A percentile compares a stretch with the other conserved stretches of the same genome.
Evolutionary conservation across 2,329 filamentous ascomycete species (phyloP).

Genomic region (Pyrenophora seminiperda): DNA sequence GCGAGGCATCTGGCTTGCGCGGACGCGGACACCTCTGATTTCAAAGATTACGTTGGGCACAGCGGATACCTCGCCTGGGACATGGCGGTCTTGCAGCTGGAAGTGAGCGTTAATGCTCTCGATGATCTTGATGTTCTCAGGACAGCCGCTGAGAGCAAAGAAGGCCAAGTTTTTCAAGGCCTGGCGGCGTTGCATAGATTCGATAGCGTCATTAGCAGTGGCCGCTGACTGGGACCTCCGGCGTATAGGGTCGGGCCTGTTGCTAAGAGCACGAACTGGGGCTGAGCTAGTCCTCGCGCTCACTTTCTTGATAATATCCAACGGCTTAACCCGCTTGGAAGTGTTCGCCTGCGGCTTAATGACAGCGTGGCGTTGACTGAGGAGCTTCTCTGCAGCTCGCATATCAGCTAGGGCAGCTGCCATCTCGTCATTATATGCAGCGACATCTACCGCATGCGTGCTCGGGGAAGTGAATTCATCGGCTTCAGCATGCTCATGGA

Average conservation of each 20-base stretch:
- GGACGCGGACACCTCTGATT: slow-evolving; percentile 1
- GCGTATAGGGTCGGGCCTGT: not conserved
- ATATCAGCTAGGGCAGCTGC: not conserved
- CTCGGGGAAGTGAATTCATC: not conserved
- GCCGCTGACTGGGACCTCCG: not conserved
- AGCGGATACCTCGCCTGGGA: not conserved
- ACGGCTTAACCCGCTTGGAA: not conserved
- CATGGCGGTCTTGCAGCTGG: not conserved
- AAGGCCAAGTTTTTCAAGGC: slow-evolving; percentile 7
- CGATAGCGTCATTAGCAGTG: slow-evolving; percentile 5
- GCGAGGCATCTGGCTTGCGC: slow-evolving; percentile 2
- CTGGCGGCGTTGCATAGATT: slow-evolving; percentile 5
- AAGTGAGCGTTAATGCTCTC: slow-evolving; percentile 11
- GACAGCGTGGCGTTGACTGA: slow-evolving; percentile 9
- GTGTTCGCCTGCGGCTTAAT: slow-evolving; percentile 5
- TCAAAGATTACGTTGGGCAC: slow-evolving; percentile 7
- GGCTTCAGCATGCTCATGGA: not conserved
- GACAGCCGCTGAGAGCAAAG: slow-evolving; percentile 7
- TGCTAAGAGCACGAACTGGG: not conserved
- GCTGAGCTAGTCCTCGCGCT: not conserved
- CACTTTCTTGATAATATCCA: not conserved
- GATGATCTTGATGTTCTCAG: slow-evolving; percentile 5
- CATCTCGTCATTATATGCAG: not conserved
- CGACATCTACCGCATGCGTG: not conserved
- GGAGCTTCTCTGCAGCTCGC: slow-evolving; percentile 9